Evolutionary conservation across 306 rosid species (phyloP).

Genomic region (Cucumis hystrix): DNA sequence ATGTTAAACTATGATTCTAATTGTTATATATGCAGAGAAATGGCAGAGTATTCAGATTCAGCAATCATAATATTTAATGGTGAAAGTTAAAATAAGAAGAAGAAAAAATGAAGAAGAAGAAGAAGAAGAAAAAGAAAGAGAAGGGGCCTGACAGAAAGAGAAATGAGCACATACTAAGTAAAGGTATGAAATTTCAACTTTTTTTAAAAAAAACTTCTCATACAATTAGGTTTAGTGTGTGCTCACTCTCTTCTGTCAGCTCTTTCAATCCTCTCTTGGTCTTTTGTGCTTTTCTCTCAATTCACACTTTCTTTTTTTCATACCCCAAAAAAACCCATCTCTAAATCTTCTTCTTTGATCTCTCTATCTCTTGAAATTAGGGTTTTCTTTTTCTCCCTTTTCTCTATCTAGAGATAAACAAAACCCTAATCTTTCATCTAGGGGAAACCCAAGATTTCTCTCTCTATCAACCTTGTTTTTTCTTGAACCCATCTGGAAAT

Average conservation of each 20-base stretch:
- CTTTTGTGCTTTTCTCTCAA: neutral
- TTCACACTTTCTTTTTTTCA: too few species aligned
- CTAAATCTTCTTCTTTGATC: too few species aligned
- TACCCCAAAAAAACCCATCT: neutral
- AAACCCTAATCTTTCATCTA: neutral
- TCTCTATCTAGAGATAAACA: neutral
- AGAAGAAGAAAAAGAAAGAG: neutral
- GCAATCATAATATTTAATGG: too few species aligned
- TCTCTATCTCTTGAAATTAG: neutral
- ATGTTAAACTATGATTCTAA: too few species aligned
- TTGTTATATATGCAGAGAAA: neutral
- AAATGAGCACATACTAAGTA: slow-evolving; percentile 7
- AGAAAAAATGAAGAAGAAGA: neutral
- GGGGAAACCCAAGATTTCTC: neutral
- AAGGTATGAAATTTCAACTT: neutral
- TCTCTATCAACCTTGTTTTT: neutral
- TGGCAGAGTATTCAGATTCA: too few species aligned
- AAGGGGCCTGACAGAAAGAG: slow-evolving; percentile 9
- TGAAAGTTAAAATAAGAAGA: too few species aligned
- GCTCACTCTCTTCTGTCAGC: slow-evolving; percentile 19
- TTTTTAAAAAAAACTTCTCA: neutral
- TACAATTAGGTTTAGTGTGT: neutral
- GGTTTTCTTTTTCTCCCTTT: neutral
- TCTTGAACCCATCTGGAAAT: neutral
- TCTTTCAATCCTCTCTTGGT: neutral